Base-by-base conservation (phyloP, 345 rosid genomes). In the Brassica napus region DNA sequence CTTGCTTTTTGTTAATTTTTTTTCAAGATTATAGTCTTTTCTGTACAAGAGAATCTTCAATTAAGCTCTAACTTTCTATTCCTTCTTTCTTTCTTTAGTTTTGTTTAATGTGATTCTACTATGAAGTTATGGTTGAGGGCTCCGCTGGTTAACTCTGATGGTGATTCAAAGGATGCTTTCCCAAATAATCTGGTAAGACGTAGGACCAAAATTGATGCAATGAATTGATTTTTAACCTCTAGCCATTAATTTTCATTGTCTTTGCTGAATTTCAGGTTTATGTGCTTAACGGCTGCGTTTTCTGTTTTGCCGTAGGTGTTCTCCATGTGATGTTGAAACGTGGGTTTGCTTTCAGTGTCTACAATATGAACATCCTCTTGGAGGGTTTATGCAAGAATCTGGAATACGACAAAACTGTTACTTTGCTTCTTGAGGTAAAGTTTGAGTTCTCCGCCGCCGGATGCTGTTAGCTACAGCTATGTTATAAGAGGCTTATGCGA, bases 321-420 rank as follows among this genome's bases (percentile, higher is more conserved):
- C 37, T 89, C 42, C 86, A 86, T 3, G 76, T 84, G 86, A 82
- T 88, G 18, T n/a, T 88, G 3, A 88, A 84, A 87, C 87, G 92
- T 35, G 94, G 97, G 14, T 89, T 86, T 82, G 8, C 11, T 52
- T 28, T 79, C 71, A 85, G 72, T 65, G 76, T 83, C 16, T 88
- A 83, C 73, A 68, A 79, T 54, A 57, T 86, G 35, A 91, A 87
- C 75, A 65, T 87, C 60, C 62, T 89, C 31, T 79, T 89, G 65
- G 88, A 87, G 76, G 90, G 91, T 68, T 85, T 88, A 76, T 84
- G 92, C 80, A 79, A 68, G 28, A 83, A 86, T 63, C 65, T 70
- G 8, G 83, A 82, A 47, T 84, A 61, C 12, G 28, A 14, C 57
- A 74, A 74, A 2, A 90, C 87, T 32, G 3, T 83, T 32, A 75